Evolutionary conservation across 2,329 filamentous ascomycete genomes (phyloP).

Genomic region (Pseudocercospora cruenta): DNA sequence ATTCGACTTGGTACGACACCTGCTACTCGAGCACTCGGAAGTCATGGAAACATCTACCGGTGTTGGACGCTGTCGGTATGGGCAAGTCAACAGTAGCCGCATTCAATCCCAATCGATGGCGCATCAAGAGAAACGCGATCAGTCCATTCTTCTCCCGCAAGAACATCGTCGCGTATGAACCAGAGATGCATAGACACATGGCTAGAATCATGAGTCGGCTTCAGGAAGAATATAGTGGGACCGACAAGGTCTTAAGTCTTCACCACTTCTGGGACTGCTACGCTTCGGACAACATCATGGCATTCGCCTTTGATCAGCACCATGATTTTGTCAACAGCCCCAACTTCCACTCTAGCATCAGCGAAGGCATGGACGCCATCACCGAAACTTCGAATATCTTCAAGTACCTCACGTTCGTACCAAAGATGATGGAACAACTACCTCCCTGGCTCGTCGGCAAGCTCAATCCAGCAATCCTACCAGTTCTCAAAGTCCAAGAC

Average conservation of each 20-base stretch:
- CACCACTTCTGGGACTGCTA: slow-evolving; percentile 19
- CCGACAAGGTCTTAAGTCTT: slow-evolving; percentile 8
- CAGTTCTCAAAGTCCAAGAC: slow-evolving; percentile 6
- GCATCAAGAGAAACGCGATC: neutral
- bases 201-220: slow-evolving; percentile 1
- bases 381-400: slow-evolving; percentile 8
- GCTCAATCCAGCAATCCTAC: slow-evolving; percentile 9
- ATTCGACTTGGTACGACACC: slow-evolving; percentile 40
- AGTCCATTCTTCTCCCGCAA: slow-evolving; percentile 1
- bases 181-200: neutral
- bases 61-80: neutral
- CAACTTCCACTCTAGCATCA: slow-evolving; percentile 6
- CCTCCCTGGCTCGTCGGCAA: slow-evolving; percentile 1
- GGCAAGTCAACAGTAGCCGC: neutral
- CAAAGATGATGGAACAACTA: neutral
- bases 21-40: slow-evolving; percentile 34
- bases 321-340: slow-evolving; percentile 13
- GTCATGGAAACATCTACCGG: slow-evolving; percentile 12
- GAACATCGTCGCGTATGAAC: slow-evolving; percentile 1
- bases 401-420: slow-evolving; percentile 5
- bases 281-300: slow-evolving; percentile 19
- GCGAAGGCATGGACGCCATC: slow-evolving; percentile 13
- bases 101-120: neutral
- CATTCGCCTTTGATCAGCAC: slow-evolving; percentile 14
- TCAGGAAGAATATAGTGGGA: slow-evolving; percentile 11